Percentiles rank a stretch among this genome's conserved stretches.
phyloP scores from a whole-genome alignment of 768 basidiomycete genomes.

The Leucocoprinus birnbaumii region DNA sequence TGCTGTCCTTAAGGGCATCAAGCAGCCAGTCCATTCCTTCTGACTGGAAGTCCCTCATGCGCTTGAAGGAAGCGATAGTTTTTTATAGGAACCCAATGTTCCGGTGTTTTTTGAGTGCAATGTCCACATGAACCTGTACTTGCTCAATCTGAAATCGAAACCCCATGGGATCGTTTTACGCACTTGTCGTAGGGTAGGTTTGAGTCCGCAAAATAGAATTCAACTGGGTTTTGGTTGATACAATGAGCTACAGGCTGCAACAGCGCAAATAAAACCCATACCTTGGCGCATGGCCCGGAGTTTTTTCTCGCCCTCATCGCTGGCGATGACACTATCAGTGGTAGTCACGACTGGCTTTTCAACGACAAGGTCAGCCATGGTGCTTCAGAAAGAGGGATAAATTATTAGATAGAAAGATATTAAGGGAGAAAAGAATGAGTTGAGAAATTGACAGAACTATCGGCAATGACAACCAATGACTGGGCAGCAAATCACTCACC shows the following conservation, averaged over 20 bases:
- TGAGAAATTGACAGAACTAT: neutral
- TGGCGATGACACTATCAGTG: conserved; percentile 14
- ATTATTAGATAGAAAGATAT: conserved; percentile 12
- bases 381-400: conserved; percentile 19
- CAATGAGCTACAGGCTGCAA: no score
- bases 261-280: no score
- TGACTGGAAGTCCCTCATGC: conserved; percentile 74
- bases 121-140: conserved; percentile 88
- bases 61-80: conserved; percentile 90
- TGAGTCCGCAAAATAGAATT: conserved; percentile 97
- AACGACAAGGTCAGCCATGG: conserved; percentile 24
- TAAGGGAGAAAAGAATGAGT: neutral
- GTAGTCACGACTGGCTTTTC: conserved; percentile 18
- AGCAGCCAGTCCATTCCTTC: conserved; percentile 69
- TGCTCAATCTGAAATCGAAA: neutral
- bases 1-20: conserved; percentile 53
- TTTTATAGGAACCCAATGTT: conserved; percentile 91
- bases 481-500: neutral
- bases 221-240: conserved; percentile 59
- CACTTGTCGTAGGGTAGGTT: conserved; percentile 92
- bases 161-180: conserved; percentile 12
- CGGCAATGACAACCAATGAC: conserved; percentile 5
- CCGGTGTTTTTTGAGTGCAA: conserved; percentile 73
- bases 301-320: conserved; percentile 32
- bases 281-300: conserved; percentile 55